Evolutionary conservation across 495 filamentous ascomycete genomes (phyloP), one percentile per base, ranked within the genome.

Genomic region (Podospora australis): DNA sequence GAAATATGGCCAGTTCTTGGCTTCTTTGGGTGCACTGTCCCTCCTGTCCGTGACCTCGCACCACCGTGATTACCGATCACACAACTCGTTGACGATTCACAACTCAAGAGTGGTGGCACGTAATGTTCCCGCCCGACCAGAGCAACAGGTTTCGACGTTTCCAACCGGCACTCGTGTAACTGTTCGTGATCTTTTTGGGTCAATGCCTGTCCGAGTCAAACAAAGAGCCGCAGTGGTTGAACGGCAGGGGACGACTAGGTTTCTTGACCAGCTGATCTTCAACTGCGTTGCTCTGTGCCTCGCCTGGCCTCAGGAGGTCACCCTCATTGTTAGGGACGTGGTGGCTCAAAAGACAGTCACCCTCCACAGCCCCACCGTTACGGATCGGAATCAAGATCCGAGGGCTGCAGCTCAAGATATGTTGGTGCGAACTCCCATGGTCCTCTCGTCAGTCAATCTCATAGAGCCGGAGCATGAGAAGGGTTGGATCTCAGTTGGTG

Each of bases 121-220:
- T 6, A 70, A 84, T 44, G 66, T 73, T 1, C 86, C 87, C 19
- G 81, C 86, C 2, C 76, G 79, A 2, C 52, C 69, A 4, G 75
- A 84, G 30, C 78, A 88, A 25, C 69, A 73, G 22, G 51, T 92
- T 3, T 56, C 67, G 6, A 66, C 65, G 53, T 71, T 74, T 43
- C 54, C 68, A 11, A 83, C 88, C 66, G 94, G 92, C 5, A 96
- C 91, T 1, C 74, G 82, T 39, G 81, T 92, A 7, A 78, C 75
- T 4, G 87, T 96, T 2, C 81, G 87, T 51, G 86, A 95, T 58
- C 72, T 98, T 10, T 97, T 96, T 66, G 92, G 91, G 1, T 90
- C 88, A 40, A 90, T 98, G 83, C 92, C 92, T 2, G 92, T 98
- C 9, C 84, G 94, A n/a, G 83, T 96, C 17, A 95, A 92, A 66